A percentile compares a stretch with the other conserved stretches of the same genome.
These are phyloP conservation scores for Dacryopinax primogenitus DNA, from an alignment of 768 basidiomycete species.

Conservation along the genomic window DNA sequence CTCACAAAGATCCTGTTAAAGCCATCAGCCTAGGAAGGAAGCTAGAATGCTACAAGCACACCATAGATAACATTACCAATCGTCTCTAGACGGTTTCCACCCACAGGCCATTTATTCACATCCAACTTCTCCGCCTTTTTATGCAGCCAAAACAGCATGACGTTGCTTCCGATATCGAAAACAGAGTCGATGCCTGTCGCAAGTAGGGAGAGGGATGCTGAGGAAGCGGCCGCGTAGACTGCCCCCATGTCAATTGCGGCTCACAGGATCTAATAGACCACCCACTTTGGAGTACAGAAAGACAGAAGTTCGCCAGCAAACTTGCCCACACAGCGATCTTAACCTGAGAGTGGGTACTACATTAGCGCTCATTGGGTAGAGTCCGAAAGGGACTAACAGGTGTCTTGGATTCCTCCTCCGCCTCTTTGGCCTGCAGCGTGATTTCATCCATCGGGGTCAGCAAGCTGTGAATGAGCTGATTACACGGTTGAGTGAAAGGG, in stretches of 20 bases:
- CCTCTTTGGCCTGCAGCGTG: slow-evolving; percentile 63
- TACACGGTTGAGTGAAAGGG: background rate
- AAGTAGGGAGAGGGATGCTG: slow-evolving; percentile 69
- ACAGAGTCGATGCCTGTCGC: slow-evolving; percentile 83
- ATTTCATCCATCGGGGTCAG: slow-evolving; percentile 86
- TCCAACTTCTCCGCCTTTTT: slow-evolving; percentile 59
- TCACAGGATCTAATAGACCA: slow-evolving; percentile 3
- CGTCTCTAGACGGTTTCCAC: slow-evolving; percentile 79
- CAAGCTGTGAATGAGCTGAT: slow-evolving; percentile 68
- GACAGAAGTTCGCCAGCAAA: slow-evolving; percentile 57
- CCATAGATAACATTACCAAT: slow-evolving; percentile 84
- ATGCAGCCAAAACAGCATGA: slow-evolving; percentile 71
- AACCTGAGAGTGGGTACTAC: slow-evolving; percentile 37
- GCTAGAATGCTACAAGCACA: slow-evolving; percentile 21
- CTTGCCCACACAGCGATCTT: slow-evolving; percentile 80
- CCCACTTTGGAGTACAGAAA: slow-evolving; percentile 61
- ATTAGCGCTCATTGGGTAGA: slow-evolving; percentile 3
- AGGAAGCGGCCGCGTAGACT: slow-evolving; percentile 89
- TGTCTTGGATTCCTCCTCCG: slow-evolving; percentile 52
- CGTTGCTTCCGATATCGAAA: slow-evolving; percentile 71
- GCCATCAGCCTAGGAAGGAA: slow-evolving; percentile 10
- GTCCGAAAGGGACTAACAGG: slow-evolving; percentile 36
- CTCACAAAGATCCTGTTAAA: slow-evolving; percentile 38
- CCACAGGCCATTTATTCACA: slow-evolving; percentile 78
- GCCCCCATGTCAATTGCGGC: slow-evolving; percentile 14